Evolutionary conservation across 257 asterid genomes (phyloP).

Genomic region (Ilex aquifolium): DNA sequence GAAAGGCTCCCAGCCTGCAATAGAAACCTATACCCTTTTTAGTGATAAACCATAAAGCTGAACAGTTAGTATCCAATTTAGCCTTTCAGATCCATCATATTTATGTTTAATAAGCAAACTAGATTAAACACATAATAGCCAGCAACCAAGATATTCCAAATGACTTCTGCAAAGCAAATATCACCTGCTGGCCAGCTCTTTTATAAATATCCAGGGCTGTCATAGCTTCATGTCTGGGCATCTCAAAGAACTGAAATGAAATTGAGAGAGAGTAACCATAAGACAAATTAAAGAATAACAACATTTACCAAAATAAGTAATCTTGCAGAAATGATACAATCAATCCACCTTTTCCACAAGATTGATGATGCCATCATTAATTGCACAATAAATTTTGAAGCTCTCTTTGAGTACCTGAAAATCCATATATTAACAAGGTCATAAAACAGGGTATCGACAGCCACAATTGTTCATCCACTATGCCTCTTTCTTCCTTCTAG

Average conservation of each 20-base stretch:
- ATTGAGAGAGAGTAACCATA: constrained; percentile 10
- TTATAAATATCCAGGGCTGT: constrained; percentile 90
- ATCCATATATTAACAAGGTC: constrained; percentile 10
- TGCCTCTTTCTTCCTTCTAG: not conserved
- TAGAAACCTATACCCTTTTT: constrained; percentile 7
- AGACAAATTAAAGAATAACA: not conserved
- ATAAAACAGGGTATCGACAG: not conserved
- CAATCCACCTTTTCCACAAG: constrained; percentile 91
- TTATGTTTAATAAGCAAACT: constrained; percentile 3
- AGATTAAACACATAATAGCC: not conserved
- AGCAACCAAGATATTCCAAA: constrained; percentile 4
- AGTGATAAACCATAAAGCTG: constrained; percentile 10
- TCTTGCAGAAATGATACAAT: constrained; percentile 7
- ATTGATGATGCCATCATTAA: constrained; percentile 95
- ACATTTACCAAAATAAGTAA: not conserved
- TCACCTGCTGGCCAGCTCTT: constrained; percentile 99
- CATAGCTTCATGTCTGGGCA: constrained; percentile 98
- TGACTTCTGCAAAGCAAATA: constrained; percentile 11
- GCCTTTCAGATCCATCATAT: too few relatives aligned
- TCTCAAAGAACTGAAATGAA: constrained; percentile 88
- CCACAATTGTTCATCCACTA: too few relatives aligned
- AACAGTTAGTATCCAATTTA: not conserved
- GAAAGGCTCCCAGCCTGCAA: constrained; percentile 82
- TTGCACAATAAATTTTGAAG: constrained; percentile 88
- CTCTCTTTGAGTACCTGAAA: constrained; percentile 97